Base-by-base conservation (phyloP, 805 yeast genomes). In the Cyberlindnera americana region DNA sequence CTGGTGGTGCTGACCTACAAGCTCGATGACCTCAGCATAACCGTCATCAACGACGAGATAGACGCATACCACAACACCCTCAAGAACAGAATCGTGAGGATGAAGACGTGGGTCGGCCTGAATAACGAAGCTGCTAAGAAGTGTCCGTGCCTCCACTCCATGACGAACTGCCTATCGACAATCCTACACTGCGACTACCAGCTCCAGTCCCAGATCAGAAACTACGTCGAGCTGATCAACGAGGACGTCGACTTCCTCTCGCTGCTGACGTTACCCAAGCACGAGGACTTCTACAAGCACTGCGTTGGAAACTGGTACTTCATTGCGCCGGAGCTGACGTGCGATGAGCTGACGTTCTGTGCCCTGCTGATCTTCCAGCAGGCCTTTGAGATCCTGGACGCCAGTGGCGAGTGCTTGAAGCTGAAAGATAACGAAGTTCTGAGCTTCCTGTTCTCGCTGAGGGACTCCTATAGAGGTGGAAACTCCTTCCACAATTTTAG, bases 401-500 rank as follows among this genome's bases (percentile, higher is more conserved):
- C 34, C 18, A 24, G 36, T 13, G 33, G 41, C 6, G 48, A 47
- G 2, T 42, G 32, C 19, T 43, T 54, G 34, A 39, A 41, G 8
- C 33, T 50, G 38, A 35, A 19, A 6, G 72, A 69, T 32, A 75
- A 77, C 54, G 67, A 70, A 43, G 64, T 88, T 19, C 61, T 78
- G 30, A 70, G 75, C 16, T 72, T 90, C 48, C 61, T 88, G 17
- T 74, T 82, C 48, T 73, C 79, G 49, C 70, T 86, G 8, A 73
- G 96, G 45, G 83, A 84, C 50, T 76, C 87, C 32, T 93, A 93
- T 62, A 81, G 83, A 54, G 77, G 78, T 50, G 86, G 88, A 10
- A 90, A 90, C 59, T 87, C 91, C 14, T 93, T 91, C 68, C 99
- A 93, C 66, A 90, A 91, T 63, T 93, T 90, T 58, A 75, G 95